Evolutionary conservation across 331 rosid species (phyloP).

Genomic region (Quercus tomentella): DNA sequence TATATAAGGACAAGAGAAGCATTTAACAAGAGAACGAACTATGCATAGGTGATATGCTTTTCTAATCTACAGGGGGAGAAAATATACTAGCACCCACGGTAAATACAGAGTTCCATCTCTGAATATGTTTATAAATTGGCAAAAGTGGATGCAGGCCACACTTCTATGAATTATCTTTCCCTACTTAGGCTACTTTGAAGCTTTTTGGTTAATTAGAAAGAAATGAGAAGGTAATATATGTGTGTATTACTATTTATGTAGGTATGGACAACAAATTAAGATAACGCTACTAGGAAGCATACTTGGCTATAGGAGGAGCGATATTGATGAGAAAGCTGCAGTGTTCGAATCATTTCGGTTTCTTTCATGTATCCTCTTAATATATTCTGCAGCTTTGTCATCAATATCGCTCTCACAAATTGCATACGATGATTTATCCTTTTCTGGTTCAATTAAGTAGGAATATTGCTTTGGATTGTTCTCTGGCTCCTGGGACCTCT

Average conservation of each 20-base stretch:
- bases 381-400: conserved; percentile 16
- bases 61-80: neutral
- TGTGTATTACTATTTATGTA: no score
- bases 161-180: neutral
- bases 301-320: neutral
- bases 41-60: neutral
- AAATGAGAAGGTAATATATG: neutral
- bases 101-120: neutral
- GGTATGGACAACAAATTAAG: neutral
- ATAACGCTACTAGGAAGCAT: neutral
- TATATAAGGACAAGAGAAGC: neutral
- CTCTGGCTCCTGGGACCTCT: neutral
- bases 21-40: neutral
- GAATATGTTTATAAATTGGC: neutral
- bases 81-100: neutral
- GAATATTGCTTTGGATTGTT: conserved; percentile 2
- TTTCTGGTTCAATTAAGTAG: conserved; percentile 5
- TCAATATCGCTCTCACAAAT: conserved; percentile 7
- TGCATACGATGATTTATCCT: neutral
- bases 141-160: neutral
- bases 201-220: neutral
- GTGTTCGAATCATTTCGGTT: neutral
- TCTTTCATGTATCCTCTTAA: conserved; percentile 18
- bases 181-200: neutral
- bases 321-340: neutral